Base-by-base conservation (phyloP, 2,329 filamentous ascomycete species). In the Calonectria hongkongensis region DNA sequence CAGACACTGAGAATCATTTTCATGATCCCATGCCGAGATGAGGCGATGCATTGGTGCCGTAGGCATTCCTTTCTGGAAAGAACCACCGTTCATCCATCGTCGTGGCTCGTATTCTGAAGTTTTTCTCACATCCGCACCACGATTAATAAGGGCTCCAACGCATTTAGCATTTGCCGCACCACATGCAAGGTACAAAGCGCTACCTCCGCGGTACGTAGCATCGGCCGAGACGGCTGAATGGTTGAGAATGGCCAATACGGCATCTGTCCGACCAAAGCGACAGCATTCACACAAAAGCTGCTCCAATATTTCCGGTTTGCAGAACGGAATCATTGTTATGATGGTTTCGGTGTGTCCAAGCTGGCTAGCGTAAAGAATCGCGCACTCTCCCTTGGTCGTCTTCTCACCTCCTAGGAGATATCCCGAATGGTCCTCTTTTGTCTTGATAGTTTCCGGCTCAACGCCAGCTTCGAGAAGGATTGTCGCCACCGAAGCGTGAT, bases 201-300 rank as follows among this genome's bases (percentile, higher is more conserved):
- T 73, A 15, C 64, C 73, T 12, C 48, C 56, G n/a, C 41, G 36
- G 12, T 56, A 74, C 6, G 47, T 64, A 13, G 76, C 74, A 5
- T 79, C 21, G 3, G 70, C 51, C 1, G 77, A 77, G 21, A 79
- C 72, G 5, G 70, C 7, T 2, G 77, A 72, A 8, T 69, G 50
- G 0, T 72, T 41, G 2, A 79, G 48, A 4, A 78, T 68, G 7
- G 50, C 67, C 16, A 73, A 18, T 25, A 74, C 73, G 13, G 67
- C 66, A 48, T 79, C 77, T 27, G 69, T 28, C 0, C 70, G 73
- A 3, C 48, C 41, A 12, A 48, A 72, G 6, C 58, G 65, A 43
- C 73, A 77, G n/a, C 65, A 74, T 51, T 78, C 72, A 12, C 75
- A 79, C 0, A 79, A 27, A 10, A 79, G 54, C 25, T 78, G 66